These are phyloP conservation scores for Gnetum montanum DNA, from an alignment of 75 land plant genomes.

Conservation along the genomic window DNA sequence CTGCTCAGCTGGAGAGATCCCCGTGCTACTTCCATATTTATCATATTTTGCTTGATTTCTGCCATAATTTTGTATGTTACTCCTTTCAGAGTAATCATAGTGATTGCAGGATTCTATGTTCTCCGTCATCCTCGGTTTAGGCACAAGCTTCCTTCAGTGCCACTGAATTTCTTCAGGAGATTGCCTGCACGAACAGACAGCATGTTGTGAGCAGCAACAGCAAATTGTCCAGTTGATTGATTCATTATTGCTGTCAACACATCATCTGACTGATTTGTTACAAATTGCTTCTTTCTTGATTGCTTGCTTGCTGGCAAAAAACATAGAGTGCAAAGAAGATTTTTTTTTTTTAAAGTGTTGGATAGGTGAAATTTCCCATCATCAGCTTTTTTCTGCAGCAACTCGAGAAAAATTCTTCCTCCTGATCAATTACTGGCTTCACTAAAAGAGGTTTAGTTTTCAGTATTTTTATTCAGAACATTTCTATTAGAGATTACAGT, in stretches of 20 bases:
- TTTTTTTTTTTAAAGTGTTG: too few species aligned
- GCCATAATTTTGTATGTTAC: slow-evolving; percentile 48
- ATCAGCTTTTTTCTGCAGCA: too few species aligned
- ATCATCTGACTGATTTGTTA: neutral
- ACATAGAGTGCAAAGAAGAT: neutral
- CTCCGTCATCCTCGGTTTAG: slow-evolving; percentile 65
- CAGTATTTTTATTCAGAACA: neutral
- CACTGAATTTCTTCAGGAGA: slow-evolving; percentile 58
- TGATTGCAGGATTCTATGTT: slow-evolving; percentile 39
- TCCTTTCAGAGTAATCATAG: slow-evolving; percentile 48
- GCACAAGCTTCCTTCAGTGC: slow-evolving; percentile 51
- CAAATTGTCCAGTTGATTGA: neutral
- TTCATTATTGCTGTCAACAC: slow-evolving; percentile 1
- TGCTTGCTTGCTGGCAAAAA: too few species aligned
- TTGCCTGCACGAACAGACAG: slow-evolving; percentile 29
- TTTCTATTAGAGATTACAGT: neutral
- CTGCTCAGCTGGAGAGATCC: slow-evolving; percentile 77
- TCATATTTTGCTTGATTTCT: slow-evolving; percentile 34
- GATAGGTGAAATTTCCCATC: too few species aligned
- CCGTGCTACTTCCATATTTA: slow-evolving; percentile 37
- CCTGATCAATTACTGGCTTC: too few species aligned
- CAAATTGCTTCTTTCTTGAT: neutral
- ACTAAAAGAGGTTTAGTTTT: neutral
- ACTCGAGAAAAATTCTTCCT: slow-evolving; percentile 1
- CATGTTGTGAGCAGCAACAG: slow-evolving; percentile 18